phyloP scores from a whole-genome alignment of 176 grass and related monocot genomes.

The Saccharum spontaneum region DNA sequence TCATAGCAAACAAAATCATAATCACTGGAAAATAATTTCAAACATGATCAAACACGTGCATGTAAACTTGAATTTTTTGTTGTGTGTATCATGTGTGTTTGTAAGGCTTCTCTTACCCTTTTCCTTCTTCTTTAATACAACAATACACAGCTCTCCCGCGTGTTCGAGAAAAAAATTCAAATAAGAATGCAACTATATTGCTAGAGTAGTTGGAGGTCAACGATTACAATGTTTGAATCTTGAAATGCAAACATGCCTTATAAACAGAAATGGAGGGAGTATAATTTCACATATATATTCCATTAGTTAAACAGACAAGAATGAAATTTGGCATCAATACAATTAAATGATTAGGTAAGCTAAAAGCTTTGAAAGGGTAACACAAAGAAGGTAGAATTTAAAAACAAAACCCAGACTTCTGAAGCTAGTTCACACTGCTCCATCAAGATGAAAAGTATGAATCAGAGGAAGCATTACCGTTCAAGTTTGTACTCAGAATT shows the following conservation, averaged over 20 bases:
- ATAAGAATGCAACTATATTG: neutral
- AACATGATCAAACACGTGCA: neutral
- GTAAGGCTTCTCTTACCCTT: neutral
- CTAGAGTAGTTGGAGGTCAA: neutral
- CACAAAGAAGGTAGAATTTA: no score
- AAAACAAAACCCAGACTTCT: no score
- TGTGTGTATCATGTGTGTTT: neutral
- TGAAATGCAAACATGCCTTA: neutral
- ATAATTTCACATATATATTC: neutral
- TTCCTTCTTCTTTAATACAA: neutral
- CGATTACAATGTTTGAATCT: neutral
- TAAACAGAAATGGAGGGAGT: neutral
- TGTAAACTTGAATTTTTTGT: neutral
- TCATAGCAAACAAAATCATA: neutral
- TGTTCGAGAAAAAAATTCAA: neutral
- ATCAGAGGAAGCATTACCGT: slow-evolving; percentile 52
- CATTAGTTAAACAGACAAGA: neutral
- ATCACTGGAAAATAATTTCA: neutral
- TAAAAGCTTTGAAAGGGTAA: neutral
- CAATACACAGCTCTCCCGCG: neutral
- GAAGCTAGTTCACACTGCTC: neutral
- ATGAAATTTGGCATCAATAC: slow-evolving; percentile 14
- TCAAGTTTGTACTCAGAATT: slow-evolving; percentile 80
- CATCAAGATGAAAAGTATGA: neutral
- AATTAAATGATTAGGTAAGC: slow-evolving; percentile 13